Base-by-base conservation (phyloP, 225 moss, liverwort and hornwort species). In the Physcomitrellopsis africana region DNA sequence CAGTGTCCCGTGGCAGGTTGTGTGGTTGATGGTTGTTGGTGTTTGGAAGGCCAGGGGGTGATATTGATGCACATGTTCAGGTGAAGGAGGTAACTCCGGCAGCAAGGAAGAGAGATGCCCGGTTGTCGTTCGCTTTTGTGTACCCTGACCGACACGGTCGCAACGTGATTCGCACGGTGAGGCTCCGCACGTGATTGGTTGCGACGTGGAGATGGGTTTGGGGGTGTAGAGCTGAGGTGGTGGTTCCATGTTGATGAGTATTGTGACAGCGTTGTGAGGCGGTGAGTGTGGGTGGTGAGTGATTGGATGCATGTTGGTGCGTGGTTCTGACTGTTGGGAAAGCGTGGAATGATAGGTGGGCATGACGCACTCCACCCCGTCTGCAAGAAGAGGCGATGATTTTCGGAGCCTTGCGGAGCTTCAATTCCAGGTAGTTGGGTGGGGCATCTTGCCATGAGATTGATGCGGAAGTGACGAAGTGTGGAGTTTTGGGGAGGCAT, bases 41-140 rank as follows among this genome's bases (percentile, higher is more conserved):
- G 17, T 45, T 13, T 20, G 47, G 3, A 53, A 61, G 49, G 46
- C 12, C 37, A 42, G 27, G 18, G 41, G 51, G 48, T 19, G 19
- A 56, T 24, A 46, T 59, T 74, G 22, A 42, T 45, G 29, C 12
- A 24, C 45, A 5, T 46, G 69, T 70, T 56, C 72, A 99, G 99
- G 94, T 99, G 45, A 99, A 93, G 87, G 99, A 99, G 82, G 99
- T 99, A 54, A 93, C 99, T 41, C 95, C 99, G 8, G 78, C 95
- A 63, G 95, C 99, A 70, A 89, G 92, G 52, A 95, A 95, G 62
- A 90, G 99, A 53, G 95, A 99, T 42, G 95, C 99, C 24, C 92
- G 89, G 32, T 84, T 99, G 60, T 99, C 99, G n/a, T 99, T 99
- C 71, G 99, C 99, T 17, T 99, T 99, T 81, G 95, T 99, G 44